Percentiles rank a stretch among this genome's conserved stretches.
Conservation (phyloP, 2,329 filamentous ascomycete species). For the Cytospora leucostoma region DNA sequence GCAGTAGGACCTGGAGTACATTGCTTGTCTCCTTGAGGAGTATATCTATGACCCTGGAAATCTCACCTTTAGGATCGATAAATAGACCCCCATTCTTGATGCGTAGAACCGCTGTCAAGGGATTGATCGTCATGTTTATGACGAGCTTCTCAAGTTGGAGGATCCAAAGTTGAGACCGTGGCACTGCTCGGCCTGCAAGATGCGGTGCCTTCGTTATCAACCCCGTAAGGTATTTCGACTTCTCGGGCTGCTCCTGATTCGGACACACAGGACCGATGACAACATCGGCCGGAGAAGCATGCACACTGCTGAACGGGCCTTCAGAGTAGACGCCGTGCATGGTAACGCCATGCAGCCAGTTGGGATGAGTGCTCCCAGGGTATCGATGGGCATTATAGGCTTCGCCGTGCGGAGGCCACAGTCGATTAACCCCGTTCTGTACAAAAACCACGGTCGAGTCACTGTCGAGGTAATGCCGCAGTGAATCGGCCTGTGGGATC, state of each 20-base stretch:
- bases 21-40: constrained; percentile 74
- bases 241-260: constrained; percentile 26
- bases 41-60: constrained; percentile 64
- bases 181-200: constrained; percentile 45
- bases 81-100: constrained; percentile 79
- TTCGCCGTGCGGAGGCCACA: constrained; percentile 56
- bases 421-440: constrained; percentile 82
- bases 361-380: constrained; percentile 49
- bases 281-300: constrained; percentile 53
- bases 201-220: constrained; percentile 46
- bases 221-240: constrained; percentile 42
- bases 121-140: constrained; percentile 79
- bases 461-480: constrained; percentile 63
- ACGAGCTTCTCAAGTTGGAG: constrained; percentile 86
- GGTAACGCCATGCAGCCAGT: constrained; percentile 69
- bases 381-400: constrained; percentile 47
- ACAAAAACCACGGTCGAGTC: constrained; percentile 77
- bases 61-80: constrained; percentile 49
- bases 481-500: constrained; percentile 57
- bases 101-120: constrained; percentile 76
- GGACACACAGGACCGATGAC: constrained; percentile 49
- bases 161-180: constrained; percentile 50
- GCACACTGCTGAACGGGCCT: constrained; percentile 53
- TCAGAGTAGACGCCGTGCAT: constrained; percentile 58
- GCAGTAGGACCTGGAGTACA: constrained; percentile 70